Evolutionary conservation across 2,329 filamentous ascomycete species (phyloP), one percentile per base, ranked within the genome.

Genomic region (Aureobasidium pullulans): DNA sequence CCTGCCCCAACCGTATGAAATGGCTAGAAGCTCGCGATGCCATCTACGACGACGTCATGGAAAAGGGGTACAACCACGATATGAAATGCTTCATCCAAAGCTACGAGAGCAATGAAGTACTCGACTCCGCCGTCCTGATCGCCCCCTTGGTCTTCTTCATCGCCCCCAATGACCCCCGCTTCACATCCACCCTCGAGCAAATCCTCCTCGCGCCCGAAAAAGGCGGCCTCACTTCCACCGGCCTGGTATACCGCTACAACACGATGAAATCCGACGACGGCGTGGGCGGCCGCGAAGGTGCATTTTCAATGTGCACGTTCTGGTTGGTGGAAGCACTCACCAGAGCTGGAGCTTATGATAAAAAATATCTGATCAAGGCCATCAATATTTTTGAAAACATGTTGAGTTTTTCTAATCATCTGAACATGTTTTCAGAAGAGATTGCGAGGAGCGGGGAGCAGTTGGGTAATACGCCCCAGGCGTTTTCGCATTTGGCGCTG

Each of bases 231-330:
- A 90, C 87, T 2, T 50, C 42, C 1, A 87, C 88, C 0, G 87
- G 87, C 0, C 78, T 91, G 29, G 88, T 91, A 3, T 90, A 88
- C 68, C 81, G 88, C 46, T 91, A 91, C 70, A 83, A 91, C 65
- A 87, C 85, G 0, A 76, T 84, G 6, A 74, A 84, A 29, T 83
- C 85, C 2, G 82, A 89, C 58, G 88, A 91, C 66, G 87, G 86
- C 32, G 86, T 91, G 8, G 86, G 87, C 39, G 88, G 88, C 16
- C 79, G 81, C 54, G 88, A 91, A 72, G 88, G 88, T 23, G 87
- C 87, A 19, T 91, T 91, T 69, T 85, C 81, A 67, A 90, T 91
- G 87, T 90, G 87, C 68, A 91, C 87, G 0, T 91, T 91, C 70
- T 91, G 88, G 88, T 81, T 90, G 0, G 86, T 91, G 11, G 88